Evolutionary conservation across 1,139 yeast species (phyloP).

Genomic region (Pichia sp.): DNA sequence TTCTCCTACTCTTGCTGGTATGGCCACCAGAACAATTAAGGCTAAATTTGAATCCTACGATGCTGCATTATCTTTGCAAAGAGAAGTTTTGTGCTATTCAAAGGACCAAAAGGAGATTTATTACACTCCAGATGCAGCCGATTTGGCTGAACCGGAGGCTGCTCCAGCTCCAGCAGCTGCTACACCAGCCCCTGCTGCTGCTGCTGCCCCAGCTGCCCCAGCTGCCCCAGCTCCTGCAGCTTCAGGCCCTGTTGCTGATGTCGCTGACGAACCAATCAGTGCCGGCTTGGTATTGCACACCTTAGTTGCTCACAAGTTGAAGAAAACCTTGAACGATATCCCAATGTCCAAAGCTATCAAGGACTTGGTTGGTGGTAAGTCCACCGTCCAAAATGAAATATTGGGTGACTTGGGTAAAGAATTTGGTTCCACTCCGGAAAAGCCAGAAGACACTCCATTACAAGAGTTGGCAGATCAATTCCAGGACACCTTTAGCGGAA

Average conservation of each 20-base stretch:
- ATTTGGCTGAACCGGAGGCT: conserved; percentile 41
- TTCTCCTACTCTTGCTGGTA: conserved; percentile 96
- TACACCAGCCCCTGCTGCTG: conserved; percentile 40
- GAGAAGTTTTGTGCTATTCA: conserved; percentile 93
- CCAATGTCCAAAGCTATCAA: conserved; percentile 91
- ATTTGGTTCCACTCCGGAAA: conserved; percentile 96
- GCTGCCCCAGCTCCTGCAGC: conserved; percentile 55
- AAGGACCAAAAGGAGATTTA: conserved; percentile 95
- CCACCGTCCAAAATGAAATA: conserved; percentile 96
- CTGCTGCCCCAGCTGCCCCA: conserved; percentile 42
- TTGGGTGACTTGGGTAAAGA: conserved; percentile 98
- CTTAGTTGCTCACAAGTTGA: conserved; percentile 90
- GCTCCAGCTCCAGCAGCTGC: conserved; percentile 41
- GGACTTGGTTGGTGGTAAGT: conserved; percentile 96
- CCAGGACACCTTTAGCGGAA: conserved; percentile 86
- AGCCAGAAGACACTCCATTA: conserved; percentile 96
- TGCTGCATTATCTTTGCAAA: conserved; percentile 93
- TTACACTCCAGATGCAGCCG: conserved; percentile 84
- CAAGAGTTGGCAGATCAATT: conserved; percentile 92
- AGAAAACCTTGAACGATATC: conserved; percentile 80
- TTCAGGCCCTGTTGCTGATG: conserved; percentile 72
- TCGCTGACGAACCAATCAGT: conserved; percentile 85
- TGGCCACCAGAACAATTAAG: conserved; percentile 96
- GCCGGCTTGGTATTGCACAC: conserved; percentile 82
- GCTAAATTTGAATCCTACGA: conserved; percentile 96